phyloP scores from a whole-genome alignment of 176 grass and related monocot genomes.

The Triticum dicoccoides region DNA sequence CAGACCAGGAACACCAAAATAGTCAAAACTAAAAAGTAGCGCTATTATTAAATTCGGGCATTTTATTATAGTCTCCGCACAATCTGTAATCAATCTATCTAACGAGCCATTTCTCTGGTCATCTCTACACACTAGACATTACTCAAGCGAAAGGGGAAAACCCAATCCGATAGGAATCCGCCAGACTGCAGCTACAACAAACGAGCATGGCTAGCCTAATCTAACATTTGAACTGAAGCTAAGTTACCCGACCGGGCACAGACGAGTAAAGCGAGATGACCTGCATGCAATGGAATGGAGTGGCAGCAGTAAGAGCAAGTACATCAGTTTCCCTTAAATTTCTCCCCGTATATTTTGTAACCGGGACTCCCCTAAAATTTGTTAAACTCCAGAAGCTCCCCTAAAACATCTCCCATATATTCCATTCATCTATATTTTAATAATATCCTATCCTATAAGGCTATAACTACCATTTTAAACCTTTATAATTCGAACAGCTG shows the following conservation, averaged over 20 bases:
- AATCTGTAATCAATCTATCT: not conserved
- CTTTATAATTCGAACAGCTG: too few species aligned
- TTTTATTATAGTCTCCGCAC: not conserved
- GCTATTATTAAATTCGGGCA: not conserved
- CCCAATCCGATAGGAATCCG: not conserved
- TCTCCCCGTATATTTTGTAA: too few species aligned
- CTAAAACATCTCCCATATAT: too few species aligned
- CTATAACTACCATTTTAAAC: too few species aligned
- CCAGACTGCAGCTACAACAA: not conserved
- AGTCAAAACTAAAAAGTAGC: not conserved
- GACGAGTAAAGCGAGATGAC: not conserved
- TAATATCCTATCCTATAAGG: too few species aligned
- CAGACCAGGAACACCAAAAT: not conserved
- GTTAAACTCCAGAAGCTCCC: too few species aligned
- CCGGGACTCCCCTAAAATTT: too few species aligned
- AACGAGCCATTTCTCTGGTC: not conserved
- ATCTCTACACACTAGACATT: not conserved
- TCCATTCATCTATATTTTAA: too few species aligned
- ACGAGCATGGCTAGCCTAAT: not conserved
- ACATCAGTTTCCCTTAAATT: too few species aligned
- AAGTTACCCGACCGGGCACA: not conserved
- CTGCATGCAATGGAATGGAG: not conserved
- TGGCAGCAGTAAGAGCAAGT: not conserved
- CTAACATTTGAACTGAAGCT: not conserved
- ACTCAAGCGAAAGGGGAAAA: not conserved